Evolutionary conservation across 1,139 yeast species (phyloP).

Genomic region (Yamadazyma membranifaciens): DNA sequence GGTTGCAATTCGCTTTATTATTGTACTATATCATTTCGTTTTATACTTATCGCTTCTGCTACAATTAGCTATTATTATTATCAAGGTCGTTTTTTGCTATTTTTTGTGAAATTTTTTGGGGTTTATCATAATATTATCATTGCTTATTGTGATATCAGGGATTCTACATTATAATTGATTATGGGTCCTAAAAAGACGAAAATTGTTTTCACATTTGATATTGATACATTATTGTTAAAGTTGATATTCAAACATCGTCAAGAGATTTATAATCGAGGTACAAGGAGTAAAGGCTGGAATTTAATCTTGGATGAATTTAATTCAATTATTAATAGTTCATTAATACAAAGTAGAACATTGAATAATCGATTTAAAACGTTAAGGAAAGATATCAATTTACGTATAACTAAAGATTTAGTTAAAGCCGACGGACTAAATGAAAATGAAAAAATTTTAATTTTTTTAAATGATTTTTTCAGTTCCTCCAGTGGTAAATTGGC

Average conservation of each 20-base stretch:
- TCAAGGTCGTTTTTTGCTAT: too few species aligned
- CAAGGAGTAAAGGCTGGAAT: conserved; percentile 30
- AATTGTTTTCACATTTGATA: conserved; percentile 28
- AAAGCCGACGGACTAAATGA: conserved; percentile 21
- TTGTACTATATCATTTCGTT: too few species aligned
- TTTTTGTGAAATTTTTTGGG: too few species aligned
- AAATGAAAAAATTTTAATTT: conserved; percentile 25
- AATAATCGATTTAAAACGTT: conserved; percentile 27
- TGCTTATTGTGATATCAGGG: too few species aligned
- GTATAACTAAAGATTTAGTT: conserved; percentile 17
- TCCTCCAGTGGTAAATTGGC: conserved; percentile 13
- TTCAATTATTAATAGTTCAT: conserved; percentile 17
- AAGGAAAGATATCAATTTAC: conserved; percentile 23
- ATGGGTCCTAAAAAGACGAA: conserved; percentile 13
- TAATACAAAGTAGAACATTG: conserved; percentile 29
- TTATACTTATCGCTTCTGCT: too few species aligned
- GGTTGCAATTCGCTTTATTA: too few species aligned
- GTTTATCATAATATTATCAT: too few species aligned
- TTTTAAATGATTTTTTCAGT: conserved; percentile 18
- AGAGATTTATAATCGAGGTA: conserved; percentile 29
- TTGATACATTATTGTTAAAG: conserved; percentile 23
- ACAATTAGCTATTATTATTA: too few species aligned
- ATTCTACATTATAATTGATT: too few species aligned
- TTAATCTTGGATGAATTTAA: conserved; percentile 25
- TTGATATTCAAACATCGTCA: conserved; percentile 21